Conservation (phyloP, 352 stramenopile genomes). For the Phytophthora podocarpi region DNA sequence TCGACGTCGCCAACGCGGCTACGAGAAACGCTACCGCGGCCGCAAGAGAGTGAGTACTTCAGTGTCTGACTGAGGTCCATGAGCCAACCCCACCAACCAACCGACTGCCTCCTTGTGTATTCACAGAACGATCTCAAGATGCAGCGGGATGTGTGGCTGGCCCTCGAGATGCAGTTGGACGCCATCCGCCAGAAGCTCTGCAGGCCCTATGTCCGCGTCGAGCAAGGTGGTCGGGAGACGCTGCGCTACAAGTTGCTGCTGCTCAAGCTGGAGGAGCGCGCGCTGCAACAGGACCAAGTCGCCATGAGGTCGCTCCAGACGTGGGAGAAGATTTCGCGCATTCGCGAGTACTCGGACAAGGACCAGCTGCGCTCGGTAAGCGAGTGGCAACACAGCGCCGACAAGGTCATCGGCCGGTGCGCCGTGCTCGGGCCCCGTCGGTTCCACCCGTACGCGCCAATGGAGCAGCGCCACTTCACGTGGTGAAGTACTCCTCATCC, state of each 20-base stretch:
- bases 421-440: conserved; percentile 7
- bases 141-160: conserved; percentile 36
- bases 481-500: conserved; percentile 40
- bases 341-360: conserved; percentile 49
- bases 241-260: conserved; percentile 17
- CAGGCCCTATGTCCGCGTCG: conserved; percentile 16
- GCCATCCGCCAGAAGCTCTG: conserved; percentile 18
- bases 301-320: conserved; percentile 28
- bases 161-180: conserved; percentile 35
- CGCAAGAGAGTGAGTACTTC: conserved; percentile 46
- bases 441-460: conserved; percentile 39
- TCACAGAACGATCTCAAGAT: conserved; percentile 34
- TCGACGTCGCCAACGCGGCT: conserved; percentile 40
- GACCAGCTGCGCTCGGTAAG: conserved; percentile 29
- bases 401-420: conserved; percentile 37
- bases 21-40: conserved; percentile 48
- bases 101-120: conserved; percentile 9
- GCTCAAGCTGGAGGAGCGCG: conserved; percentile 34
- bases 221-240: not conserved
- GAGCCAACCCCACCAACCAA: conserved; percentile 10
- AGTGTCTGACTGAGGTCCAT: not conserved
- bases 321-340: conserved; percentile 35
- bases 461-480: conserved; percentile 32
- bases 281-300: conserved; percentile 28
- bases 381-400: conserved; percentile 45